Base-by-base conservation (phyloP, 2,329 filamentous ascomycete genomes). In the Lojkania enalia region DNA sequence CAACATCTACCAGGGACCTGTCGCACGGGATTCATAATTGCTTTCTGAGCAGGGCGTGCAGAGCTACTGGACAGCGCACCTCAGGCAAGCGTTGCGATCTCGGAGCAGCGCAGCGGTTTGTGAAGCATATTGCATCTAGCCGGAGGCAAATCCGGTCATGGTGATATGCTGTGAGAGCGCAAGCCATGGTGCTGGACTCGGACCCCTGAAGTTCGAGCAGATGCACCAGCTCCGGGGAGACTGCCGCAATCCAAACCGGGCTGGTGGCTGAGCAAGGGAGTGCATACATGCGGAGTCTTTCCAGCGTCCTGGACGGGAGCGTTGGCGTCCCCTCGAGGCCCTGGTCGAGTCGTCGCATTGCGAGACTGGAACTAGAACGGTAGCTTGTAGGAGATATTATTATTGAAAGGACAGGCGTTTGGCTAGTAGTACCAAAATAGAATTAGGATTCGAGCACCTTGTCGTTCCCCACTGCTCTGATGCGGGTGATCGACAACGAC, bases 231-330 rank as follows among this genome's bases (percentile, higher is more conserved):
- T 57, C 61, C 48, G 51, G 55, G 57, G 62, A 57, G 60, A 58
- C 55, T 64, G 61, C 63, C 55, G 63, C 58, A 59, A 40, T 54
- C 57, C 58, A 48, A 63, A 66, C 61, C 63, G 52, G 61, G 63
- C 47, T 60, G 58, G 55, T 64, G 64, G 64, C 61, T 60, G 60
- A 48, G 23, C 44, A 40, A 39, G 46, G 39, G 21, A 49, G 42
- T 31, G 55, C 51, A 63, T 58, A 57, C n/a, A 48, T 23, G 21
- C 52, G 29, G 46, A 43, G 49, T 29, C 42, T 44, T 57, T 27
- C 63, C 57, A 60, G 55, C 48, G 54, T 42, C 57, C 57, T 61
- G 60, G 58, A 54, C 54, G 52, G 48, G 49, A 58, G 43, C 20
- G 48, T 47, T 32, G 49, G 45, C 55, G 55, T 43, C 31, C 52